Conservation (phyloP, 139 green algal genomes). For the Mesotaenium endlicherianum region DNA sequence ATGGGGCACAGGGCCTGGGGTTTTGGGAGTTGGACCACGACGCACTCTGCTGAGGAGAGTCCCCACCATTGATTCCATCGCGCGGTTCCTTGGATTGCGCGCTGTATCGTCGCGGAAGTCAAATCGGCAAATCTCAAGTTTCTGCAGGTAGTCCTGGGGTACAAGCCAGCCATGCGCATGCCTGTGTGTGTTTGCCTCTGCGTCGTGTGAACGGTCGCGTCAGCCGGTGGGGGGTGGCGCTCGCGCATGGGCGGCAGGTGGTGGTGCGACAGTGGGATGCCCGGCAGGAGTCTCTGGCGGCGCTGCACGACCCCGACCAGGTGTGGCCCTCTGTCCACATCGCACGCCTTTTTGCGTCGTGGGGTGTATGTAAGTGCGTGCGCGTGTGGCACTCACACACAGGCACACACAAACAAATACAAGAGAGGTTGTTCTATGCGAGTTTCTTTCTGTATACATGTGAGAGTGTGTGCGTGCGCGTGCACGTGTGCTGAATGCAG, state of each 20-base stretch:
- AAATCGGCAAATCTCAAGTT: neutral
- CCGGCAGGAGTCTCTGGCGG: neutral
- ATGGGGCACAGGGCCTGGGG: too few relatives aligned
- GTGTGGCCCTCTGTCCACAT: too few relatives aligned
- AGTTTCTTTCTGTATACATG: neutral
- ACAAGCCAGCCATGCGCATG: too few relatives aligned
- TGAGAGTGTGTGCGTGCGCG: neutral
- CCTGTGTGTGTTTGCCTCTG: neutral
- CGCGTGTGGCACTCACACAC: neutral
- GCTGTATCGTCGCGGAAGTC: neutral
- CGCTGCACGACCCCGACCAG: neutral
- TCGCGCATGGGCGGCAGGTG: neutral
- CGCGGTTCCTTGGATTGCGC: neutral
- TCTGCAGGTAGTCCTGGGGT: neutral
- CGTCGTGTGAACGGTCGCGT: neutral
- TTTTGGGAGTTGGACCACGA: too few relatives aligned
- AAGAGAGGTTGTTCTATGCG: neutral
- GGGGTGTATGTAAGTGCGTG: neutral
- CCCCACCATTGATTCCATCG: too few relatives aligned
- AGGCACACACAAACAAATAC: neutral
- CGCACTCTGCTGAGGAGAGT: too few relatives aligned
- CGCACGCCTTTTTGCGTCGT: neutral
- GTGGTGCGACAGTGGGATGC: slow-evolving; percentile 3
- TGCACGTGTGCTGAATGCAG: neutral
- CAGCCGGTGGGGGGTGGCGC: neutral